Base-by-base conservation (phyloP, 805 yeast genomes). In the Kodamaea restingae region DNA sequence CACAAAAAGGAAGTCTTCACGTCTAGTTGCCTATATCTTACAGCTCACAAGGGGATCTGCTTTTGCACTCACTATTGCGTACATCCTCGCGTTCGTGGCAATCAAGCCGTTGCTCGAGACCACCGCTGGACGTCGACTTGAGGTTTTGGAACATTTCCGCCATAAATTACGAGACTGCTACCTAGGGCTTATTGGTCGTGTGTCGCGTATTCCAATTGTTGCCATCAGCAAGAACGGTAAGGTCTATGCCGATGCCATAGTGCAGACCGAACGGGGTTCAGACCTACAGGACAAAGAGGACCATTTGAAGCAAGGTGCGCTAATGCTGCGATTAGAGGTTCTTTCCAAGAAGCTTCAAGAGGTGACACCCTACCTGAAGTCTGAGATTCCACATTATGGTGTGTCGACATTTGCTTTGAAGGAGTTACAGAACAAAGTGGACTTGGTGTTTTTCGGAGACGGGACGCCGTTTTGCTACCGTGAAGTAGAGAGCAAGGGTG, bases 171-270 rank as follows among this genome's bases (percentile, higher is more conserved):
- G 72, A 35, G 71, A 64, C 43, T 47, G 58, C 29, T 68, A 65
- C 44, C 46, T 68, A 17, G 58, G 52, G 25, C 43, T 61, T 24
- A 55, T 66, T 10, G 54, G 63, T 7, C 48, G 58, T 30, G 70
- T 68, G 6, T 56, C 58, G 27, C 43, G 62, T 29, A 64, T 68
- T 5, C 73, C 73, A 3, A 63, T 67, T 15, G 67, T 67, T 15
- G 63, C 64, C n/a, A 50, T 64, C 35, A 52, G 55, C 27, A 51
- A 54, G 41, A 40, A 50, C 12, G 64, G 61, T 2, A 64, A 57
- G 42, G 51, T 56, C 12, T 60, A 56, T 28, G 58, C 67, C 3
- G 73, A 68, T 41, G 62, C 66, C 3, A 55, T 68, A 4, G 50
- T 58, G 29, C 73, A 68, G 44, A 67, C 73, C 2, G 57, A 52